These are phyloP conservation scores for Coemansia biformis DNA, from an alignment of 192 early-diverging fungal genomes.

Conservation along the genomic window DNA sequence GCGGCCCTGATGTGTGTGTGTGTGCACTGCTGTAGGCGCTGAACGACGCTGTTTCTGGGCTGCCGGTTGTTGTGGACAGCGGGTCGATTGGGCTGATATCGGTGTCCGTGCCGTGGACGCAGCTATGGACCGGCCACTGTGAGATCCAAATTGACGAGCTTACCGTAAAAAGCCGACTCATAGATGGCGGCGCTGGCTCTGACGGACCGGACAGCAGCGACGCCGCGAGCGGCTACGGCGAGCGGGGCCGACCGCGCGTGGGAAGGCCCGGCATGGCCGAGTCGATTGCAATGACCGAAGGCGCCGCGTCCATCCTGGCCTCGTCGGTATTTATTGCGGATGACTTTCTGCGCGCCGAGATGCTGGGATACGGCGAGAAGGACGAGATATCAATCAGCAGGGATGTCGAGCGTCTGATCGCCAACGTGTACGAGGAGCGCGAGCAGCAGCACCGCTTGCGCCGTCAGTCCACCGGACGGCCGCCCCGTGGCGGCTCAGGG, in stretches of 20 bases:
- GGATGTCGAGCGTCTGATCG: constrained; percentile 48
- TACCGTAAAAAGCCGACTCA: constrained; percentile 47
- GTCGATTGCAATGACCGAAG: constrained; percentile 50
- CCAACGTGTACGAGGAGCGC: constrained; percentile 44
- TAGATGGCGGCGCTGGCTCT: constrained; percentile 9
- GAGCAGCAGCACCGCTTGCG: constrained; percentile 17
- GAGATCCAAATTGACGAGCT: constrained; percentile 68
- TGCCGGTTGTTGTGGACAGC: constrained; percentile 64
- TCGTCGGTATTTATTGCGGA: constrained; percentile 84
- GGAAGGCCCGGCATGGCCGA: constrained; percentile 23
- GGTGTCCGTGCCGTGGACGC: constrained; percentile 74
- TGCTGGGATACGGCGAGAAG: constrained; percentile 58
- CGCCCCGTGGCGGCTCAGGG: no score
- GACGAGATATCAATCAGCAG: constrained; percentile 52
- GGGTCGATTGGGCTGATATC: constrained; percentile 66
- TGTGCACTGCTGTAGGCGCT: constrained; percentile 62
- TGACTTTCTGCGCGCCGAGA: constrained; percentile 73
- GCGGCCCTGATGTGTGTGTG: no score
- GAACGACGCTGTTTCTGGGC: constrained; percentile 61
- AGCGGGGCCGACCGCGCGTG: constrained; percentile 6
- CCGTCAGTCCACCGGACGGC: not conserved
- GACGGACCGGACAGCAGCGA: constrained; percentile 8
- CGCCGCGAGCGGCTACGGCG: constrained; percentile 7
- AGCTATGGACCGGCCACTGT: constrained; percentile 76
- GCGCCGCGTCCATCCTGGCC: constrained; percentile 62